phyloP scores from a whole-genome alignment of 2,329 filamentous ascomycete genomes.

The Amesomyces nigricolor region DNA sequence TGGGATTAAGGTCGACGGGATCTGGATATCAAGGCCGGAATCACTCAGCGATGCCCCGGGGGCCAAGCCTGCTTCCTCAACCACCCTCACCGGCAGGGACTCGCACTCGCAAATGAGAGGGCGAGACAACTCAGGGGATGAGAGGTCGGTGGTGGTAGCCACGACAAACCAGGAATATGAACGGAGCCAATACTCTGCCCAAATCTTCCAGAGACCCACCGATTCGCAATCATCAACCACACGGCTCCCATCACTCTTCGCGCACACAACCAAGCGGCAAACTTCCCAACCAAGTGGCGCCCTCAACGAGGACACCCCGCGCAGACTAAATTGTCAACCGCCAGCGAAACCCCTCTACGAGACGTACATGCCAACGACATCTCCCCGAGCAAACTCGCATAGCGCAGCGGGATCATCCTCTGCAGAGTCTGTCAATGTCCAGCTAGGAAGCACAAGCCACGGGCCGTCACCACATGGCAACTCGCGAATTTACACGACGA shows the following conservation, averaged over 20 bases:
- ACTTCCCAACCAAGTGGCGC: not conserved
- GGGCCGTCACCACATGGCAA: slow-evolving; percentile 21
- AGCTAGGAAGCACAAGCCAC: slow-evolving; percentile 21
- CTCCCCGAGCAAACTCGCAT: slow-evolving; percentile 13
- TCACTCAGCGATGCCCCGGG: slow-evolving; percentile 32
- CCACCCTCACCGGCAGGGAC: slow-evolving; percentile 19
- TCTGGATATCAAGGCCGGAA: slow-evolving; percentile 61
- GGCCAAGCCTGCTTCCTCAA: slow-evolving; percentile 21
- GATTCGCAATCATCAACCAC: slow-evolving; percentile 16
- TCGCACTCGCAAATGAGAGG: slow-evolving; percentile 18
- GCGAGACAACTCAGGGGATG: slow-evolving; percentile 12
- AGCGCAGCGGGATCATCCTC: slow-evolving; percentile 25
- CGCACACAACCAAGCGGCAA: slow-evolving; percentile 8
- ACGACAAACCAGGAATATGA: not conserved
- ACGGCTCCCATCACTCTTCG: slow-evolving; percentile 18
- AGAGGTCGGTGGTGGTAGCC: slow-evolving; percentile 10
- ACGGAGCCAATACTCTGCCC: slow-evolving; percentile 12
- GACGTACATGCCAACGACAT: slow-evolving; percentile 23
- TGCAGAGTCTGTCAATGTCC: slow-evolving; percentile 23
- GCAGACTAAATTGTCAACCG: slow-evolving; percentile 25
- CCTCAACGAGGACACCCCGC: slow-evolving; percentile 28
- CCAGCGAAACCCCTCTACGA: slow-evolving; percentile 13
- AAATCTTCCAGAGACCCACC: slow-evolving; percentile 12
- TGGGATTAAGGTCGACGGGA: slow-evolving; percentile 77
- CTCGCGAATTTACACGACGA: too few species aligned